Conservation (phyloP, 2,329 filamentous ascomycete species). For the Clonostachys solani region DNA sequence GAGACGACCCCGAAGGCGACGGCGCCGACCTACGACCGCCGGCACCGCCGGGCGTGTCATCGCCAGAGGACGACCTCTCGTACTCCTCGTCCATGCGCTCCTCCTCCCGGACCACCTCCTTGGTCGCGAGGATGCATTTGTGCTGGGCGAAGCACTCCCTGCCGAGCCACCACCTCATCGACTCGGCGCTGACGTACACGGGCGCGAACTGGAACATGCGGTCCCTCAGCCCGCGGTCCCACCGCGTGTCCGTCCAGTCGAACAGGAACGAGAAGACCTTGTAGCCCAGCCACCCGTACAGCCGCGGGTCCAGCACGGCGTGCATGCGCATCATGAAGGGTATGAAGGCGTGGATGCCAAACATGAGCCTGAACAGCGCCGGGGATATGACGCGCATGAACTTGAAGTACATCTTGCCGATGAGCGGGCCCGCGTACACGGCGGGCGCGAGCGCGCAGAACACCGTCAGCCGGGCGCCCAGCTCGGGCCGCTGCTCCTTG, state of each 20-base stretch:
- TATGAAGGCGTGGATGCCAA: constrained; percentile 91
- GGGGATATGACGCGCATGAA: constrained; percentile 83
- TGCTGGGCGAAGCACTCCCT: constrained; percentile 75
- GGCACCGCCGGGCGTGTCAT: constrained; percentile 4
- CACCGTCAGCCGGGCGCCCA: constrained; percentile 78
- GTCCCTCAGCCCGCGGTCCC: constrained; percentile 75
- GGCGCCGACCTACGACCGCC: constrained; percentile 3
- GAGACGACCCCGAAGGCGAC: constrained; percentile 1
- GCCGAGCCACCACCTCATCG: constrained; percentile 95
- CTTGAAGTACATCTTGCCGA: constrained; percentile 85
- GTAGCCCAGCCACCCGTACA: constrained; percentile 84
- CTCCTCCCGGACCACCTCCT: constrained; percentile 61
- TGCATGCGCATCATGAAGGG: constrained; percentile 91
- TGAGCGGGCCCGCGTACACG: constrained; percentile 81
- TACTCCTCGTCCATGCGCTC: constrained; percentile 48
- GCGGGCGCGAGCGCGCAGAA: constrained; percentile 91
- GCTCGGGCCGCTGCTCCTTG: constrained; percentile 82
- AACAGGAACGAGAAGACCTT: constrained; percentile 88
- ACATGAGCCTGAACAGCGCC: constrained; percentile 71
- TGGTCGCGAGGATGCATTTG: constrained; percentile 81
- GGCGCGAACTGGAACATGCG: constrained; percentile 92
- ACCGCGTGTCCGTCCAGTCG: constrained; percentile 77
- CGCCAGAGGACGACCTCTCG: constrained; percentile 1
- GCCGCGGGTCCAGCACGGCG: constrained; percentile 50
- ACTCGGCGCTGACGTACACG: constrained; percentile 84